Evolutionary conservation across 305 asterid genomes (phyloP).

Genomic region (Petunia hybrid): DNA sequence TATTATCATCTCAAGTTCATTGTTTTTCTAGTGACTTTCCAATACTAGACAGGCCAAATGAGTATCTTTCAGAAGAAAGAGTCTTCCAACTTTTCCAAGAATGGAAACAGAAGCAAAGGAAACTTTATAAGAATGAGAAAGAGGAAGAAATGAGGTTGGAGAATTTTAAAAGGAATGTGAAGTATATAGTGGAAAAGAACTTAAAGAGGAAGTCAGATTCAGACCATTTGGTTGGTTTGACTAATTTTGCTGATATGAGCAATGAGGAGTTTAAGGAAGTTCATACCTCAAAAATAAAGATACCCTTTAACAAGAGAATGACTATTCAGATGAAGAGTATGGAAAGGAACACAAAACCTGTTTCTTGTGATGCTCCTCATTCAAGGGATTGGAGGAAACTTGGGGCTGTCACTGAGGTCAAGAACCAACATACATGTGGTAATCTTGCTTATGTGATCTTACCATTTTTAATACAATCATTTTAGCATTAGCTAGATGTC

Average conservation of each 20-base stretch:
- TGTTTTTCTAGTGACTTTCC: conserved; percentile 35
- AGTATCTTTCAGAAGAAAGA: conserved; percentile 34
- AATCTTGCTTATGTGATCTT: conserved; percentile 9
- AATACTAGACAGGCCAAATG: conserved; percentile 26
- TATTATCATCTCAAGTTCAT: conserved; percentile 21
- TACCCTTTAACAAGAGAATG: conserved; percentile 28
- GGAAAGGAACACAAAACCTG: neutral
- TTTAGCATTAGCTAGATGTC: neutral
- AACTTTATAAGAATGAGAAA: conserved; percentile 35
- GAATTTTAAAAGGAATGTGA: conserved; percentile 36
- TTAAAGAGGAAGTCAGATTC: conserved; percentile 16
- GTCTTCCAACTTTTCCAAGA: conserved; percentile 37
- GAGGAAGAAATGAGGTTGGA: conserved; percentile 43
- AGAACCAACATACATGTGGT: conserved; percentile 45
- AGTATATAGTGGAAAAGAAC: conserved; percentile 40
- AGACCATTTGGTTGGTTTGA: conserved; percentile 37
- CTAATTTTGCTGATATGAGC: conserved; percentile 44
- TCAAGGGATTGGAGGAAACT: conserved; percentile 44
- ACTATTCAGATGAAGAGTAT: conserved; percentile 6
- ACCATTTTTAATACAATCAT: neutral
- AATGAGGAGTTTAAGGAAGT: conserved; percentile 43
- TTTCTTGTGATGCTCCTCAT: conserved; percentile 36
- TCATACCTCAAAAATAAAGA: conserved; percentile 27
- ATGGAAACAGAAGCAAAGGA: conserved; percentile 44
- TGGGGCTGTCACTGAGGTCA: conserved; percentile 42